phyloP scores from a whole-genome alignment of 192 early-diverging fungal genomes.

The Linnemannia zychae region DNA sequence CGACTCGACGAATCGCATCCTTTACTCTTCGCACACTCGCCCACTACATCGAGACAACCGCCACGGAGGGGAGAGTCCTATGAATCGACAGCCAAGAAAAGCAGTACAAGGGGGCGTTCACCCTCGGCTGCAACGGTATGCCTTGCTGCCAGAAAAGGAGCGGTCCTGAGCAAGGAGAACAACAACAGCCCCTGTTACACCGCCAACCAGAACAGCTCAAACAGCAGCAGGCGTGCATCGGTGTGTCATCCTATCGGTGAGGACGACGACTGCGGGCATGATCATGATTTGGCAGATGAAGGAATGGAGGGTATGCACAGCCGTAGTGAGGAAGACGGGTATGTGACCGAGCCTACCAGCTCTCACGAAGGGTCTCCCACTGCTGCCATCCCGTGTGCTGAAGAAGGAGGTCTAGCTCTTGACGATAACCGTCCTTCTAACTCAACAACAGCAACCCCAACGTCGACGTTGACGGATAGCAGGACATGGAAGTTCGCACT shows the following conservation, averaged over 20 bases:
- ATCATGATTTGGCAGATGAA: too few relatives aligned
- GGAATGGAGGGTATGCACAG: background rate
- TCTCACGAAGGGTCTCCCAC: background rate
- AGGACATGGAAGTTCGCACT: background rate
- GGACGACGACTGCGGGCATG: background rate
- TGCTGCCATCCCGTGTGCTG: background rate
- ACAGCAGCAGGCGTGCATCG: background rate
- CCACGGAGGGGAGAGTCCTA: background rate
- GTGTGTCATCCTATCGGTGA: background rate
- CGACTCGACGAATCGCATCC: background rate
- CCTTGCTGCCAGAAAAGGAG: conserved; percentile 3
- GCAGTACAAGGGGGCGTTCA: conserved; percentile 10
- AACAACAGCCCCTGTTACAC: background rate
- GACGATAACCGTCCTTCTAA: background rate
- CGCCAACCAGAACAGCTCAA: background rate
- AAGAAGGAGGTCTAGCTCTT: background rate
- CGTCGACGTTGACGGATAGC: background rate
- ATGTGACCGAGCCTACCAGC: background rate
- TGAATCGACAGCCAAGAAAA: background rate
- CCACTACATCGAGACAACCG: background rate
- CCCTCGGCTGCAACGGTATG: background rate
- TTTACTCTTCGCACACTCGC: background rate
- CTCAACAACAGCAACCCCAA: background rate
- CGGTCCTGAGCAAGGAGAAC: background rate
- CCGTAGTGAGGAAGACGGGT: background rate